These are phyloP conservation scores for Rickenella mellea DNA, from an alignment of 768 basidiomycete genomes.

Conservation along the genomic window DNA sequence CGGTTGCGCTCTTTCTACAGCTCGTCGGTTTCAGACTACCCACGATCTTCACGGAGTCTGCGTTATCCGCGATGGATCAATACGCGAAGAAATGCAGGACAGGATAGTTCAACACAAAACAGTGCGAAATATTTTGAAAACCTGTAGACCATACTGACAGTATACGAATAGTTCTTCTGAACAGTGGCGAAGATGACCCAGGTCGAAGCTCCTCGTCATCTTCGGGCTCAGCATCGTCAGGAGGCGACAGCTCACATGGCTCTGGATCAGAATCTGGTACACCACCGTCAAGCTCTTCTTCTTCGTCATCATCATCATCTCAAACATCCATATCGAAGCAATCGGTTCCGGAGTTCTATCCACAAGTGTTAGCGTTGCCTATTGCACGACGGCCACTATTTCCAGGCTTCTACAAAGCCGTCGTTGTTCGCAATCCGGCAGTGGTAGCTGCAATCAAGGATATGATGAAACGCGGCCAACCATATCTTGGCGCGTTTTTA, in stretches of 20 bases:
- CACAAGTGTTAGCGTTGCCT: conserved; percentile 89
- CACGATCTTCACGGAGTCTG: conserved; percentile 6
- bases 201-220: conserved; percentile 18
- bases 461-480: conserved; percentile 94
- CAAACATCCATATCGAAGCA: conserved; percentile 68
- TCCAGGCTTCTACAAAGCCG: conserved; percentile 97
- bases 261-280: conserved; percentile 31
- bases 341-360: conserved; percentile 83
- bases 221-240: conserved; percentile 32
- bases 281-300: conserved; percentile 22
- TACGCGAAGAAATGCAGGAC: conserved; percentile 9
- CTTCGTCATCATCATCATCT: conserved; percentile 25
- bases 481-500: conserved; percentile 93
- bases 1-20: neutral
- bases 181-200: conserved; percentile 19
- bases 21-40: neutral
- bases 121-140: conserved; percentile 5
- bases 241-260: conserved; percentile 22
- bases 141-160: conserved; percentile 5
- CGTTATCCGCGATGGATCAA: conserved; percentile 25
- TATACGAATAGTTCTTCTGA: conserved; percentile 9
- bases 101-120: conserved; percentile 6
- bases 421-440: conserved; percentile 82
- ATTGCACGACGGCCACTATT: conserved; percentile 93
- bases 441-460: conserved; percentile 94